These are phyloP conservation scores for Neocatenulostroma microsporum DNA, from an alignment of 2,329 filamentous ascomycete genomes.

Conservation along the genomic window DNA sequence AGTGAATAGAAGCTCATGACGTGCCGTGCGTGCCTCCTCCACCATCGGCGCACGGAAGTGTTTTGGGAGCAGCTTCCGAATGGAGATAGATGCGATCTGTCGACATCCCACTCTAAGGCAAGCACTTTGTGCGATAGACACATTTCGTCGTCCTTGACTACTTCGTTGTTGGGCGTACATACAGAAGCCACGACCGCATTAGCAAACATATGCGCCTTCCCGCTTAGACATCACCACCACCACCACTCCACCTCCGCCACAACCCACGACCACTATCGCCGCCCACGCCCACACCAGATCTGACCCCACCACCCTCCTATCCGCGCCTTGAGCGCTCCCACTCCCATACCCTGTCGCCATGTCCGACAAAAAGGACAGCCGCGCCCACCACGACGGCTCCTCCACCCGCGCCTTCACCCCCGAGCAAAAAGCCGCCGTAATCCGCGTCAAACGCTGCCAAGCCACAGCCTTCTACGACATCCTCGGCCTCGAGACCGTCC, in stretches of 20 bases:
- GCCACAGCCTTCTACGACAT: constrained; percentile 95
- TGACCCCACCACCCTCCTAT: no score
- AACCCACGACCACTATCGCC: constrained; percentile 4
- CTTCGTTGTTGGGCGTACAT: no score
- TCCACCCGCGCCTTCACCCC: constrained; percentile 70
- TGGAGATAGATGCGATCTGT: background rate
- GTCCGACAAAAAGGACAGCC: constrained; percentile 10
- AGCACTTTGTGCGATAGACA: no score
- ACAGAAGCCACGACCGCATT: no score
- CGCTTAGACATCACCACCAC: background rate
- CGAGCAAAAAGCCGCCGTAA: constrained; percentile 85
- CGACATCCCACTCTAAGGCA: no score
- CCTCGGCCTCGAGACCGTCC: constrained; percentile 60
- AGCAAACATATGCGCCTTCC: background rate
- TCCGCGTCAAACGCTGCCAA: constrained; percentile 76
- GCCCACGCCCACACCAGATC: no score
- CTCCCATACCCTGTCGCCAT: constrained; percentile 5
- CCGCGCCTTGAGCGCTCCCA: background rate
- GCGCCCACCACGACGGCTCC: constrained; percentile 63
- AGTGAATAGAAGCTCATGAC: no score
- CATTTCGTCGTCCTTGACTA: no score
- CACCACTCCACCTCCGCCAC: background rate
- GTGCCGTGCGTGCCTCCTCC: no score
- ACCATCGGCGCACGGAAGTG: no score
- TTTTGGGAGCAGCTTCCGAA: background rate